phyloP scores from a whole-genome alignment of 345 rosid species.

The Brassica incana region DNA sequence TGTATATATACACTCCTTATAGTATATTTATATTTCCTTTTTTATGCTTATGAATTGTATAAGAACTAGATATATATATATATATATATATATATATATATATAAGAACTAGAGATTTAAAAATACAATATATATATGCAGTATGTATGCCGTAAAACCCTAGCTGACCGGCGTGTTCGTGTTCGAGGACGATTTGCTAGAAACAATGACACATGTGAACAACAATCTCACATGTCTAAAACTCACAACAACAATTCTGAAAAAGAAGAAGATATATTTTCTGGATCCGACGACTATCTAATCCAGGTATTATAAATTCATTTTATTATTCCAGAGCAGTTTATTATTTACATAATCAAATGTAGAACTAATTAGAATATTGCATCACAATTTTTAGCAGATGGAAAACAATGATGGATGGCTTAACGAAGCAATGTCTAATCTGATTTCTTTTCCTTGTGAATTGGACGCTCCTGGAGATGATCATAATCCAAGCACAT shows the following conservation, averaged over 20 bases:
- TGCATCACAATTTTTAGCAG: conserved; percentile 35
- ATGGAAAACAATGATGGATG: conserved; percentile 69
- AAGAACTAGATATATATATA: not conserved
- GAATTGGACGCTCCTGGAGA: conserved; percentile 32
- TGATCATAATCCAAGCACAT: conserved; percentile 33
- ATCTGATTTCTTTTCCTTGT: conserved; percentile 59
- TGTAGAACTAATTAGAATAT: not conserved
- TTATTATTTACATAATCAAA: not conserved
- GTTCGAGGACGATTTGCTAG: conserved; percentile 90
- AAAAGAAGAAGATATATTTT: conserved; percentile 46
- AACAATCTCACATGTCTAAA: conserved; percentile 47
- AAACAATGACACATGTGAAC: conserved; percentile 63
- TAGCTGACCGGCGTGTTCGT: conserved; percentile 87
- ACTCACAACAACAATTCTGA: conserved; percentile 39
- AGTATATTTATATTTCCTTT: not conserved
- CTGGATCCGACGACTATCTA: conserved; percentile 36
- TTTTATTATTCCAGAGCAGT: not conserved
- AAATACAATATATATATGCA: conserved; percentile 27
- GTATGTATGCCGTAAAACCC: conserved; percentile 93
- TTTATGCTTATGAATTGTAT: not conserved
- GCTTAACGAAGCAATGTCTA: conserved; percentile 80
- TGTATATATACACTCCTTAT: not conserved
- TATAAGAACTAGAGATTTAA: not conserved
- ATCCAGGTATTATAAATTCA: conserved; percentile 42
- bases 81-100: not conserved